Evolutionary conservation across 192 early-diverging fungal species (phyloP).

Genomic region (Allomyces macrogynus): DNA sequence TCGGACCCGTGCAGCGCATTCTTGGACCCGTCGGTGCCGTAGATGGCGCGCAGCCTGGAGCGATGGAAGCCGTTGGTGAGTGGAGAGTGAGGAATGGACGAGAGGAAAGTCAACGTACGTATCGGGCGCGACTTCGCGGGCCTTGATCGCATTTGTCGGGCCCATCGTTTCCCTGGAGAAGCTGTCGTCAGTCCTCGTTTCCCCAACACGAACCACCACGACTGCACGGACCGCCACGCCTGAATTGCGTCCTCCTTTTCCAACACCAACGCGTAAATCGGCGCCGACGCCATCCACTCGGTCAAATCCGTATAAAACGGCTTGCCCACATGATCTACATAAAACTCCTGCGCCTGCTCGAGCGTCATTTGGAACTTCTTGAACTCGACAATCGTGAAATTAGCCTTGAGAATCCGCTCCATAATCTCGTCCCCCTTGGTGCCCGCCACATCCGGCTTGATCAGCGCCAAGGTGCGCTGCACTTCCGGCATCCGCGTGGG

Average conservation of each 20-base stretch:
- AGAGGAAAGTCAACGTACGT: slow-evolving; percentile 9
- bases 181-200: neutral
- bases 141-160: slow-evolving; percentile 35
- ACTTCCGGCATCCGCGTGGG: neutral
- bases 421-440: slow-evolving; percentile 25
- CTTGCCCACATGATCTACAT: slow-evolving; percentile 13
- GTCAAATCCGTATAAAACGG: slow-evolving; percentile 18
- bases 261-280: slow-evolving; percentile 33
- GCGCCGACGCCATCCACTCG: slow-evolving; percentile 23
- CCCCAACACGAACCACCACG: neutral
- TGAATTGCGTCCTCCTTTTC: slow-evolving; percentile 27
- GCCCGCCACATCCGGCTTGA: slow-evolving; percentile 23
- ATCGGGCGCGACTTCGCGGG: slow-evolving; percentile 24
- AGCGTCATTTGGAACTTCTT: slow-evolving; percentile 18
- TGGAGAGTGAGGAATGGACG: too few species aligned
- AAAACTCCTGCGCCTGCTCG: slow-evolving; percentile 17
- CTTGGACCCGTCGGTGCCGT: slow-evolving; percentile 25
- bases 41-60: slow-evolving; percentile 26
- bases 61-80: slow-evolving; percentile 1
- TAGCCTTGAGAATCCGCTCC: slow-evolving; percentile 11
- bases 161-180: slow-evolving; percentile 8
- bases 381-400: slow-evolving; percentile 10
- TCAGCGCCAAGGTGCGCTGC: slow-evolving; percentile 28
- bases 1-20: slow-evolving; percentile 41
- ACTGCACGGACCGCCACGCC: slow-evolving; percentile 27